Conservation (phyloP, 441 rosid species). For the Sinapis alba region DNA sequence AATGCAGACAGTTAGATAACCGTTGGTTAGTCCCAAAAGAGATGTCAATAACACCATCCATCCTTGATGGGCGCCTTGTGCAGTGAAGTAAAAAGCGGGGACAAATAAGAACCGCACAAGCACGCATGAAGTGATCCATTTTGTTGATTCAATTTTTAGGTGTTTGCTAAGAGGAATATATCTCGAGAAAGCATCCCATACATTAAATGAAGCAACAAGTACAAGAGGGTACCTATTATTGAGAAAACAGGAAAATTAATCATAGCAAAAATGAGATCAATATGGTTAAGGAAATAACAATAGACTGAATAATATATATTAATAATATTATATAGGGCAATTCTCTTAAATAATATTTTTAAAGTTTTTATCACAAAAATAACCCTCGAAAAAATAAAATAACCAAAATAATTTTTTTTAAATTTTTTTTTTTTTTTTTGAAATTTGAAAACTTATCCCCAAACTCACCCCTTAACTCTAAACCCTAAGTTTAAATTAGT, state of each 20-base stretch:
- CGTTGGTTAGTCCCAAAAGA: slow-evolving; percentile 5
- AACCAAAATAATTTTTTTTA: no score
- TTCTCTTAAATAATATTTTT: no score
- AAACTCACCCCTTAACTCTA: no score
- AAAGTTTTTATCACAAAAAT: no score
- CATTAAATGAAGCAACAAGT: background rate
- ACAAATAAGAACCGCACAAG: background rate
- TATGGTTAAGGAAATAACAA: background rate
- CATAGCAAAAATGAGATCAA: background rate
- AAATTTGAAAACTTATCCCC: no score
- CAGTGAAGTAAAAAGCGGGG: background rate
- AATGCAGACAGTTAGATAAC: background rate
- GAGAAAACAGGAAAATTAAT: background rate
- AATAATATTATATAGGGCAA: no score
- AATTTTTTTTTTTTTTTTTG: no score
- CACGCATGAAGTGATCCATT: background rate
- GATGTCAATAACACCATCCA: background rate
- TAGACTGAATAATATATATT: background rate
- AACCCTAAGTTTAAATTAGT: no score
- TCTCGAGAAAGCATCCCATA: slow-evolving; percentile 8
- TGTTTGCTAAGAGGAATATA: background rate
- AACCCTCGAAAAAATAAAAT: no score
- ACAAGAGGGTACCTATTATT: background rate
- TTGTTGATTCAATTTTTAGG: background rate
- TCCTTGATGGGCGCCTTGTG: background rate